These are phyloP conservation scores for Saccharum spontaneum DNA, from an alignment of 176 grass and related monocot genomes.

Conservation along the genomic window DNA sequence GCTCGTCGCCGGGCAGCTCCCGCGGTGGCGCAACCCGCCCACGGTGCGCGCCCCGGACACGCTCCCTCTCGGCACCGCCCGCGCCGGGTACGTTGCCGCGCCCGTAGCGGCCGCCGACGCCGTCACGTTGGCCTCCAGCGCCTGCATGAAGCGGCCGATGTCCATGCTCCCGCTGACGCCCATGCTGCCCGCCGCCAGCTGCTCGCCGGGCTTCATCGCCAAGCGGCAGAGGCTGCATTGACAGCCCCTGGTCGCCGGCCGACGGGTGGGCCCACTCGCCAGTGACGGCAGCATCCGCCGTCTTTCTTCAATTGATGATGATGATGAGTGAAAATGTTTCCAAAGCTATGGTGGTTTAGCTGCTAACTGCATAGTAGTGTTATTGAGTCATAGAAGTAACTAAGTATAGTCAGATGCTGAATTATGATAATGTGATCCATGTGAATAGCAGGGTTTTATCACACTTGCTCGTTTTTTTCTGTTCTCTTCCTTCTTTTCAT, in stretches of 20 bases:
- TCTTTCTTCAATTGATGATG: neutral
- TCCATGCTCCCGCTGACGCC: neutral
- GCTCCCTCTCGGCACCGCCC: constrained; percentile 20
- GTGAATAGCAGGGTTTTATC: constrained; percentile 38
- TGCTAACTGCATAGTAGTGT: constrained; percentile 49
- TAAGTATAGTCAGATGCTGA: neutral
- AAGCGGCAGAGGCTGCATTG: constrained; percentile 57
- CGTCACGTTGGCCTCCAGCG: neutral
- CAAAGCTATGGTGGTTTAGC: neutral
- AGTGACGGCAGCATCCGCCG: neutral
- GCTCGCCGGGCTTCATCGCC: constrained; percentile 28
- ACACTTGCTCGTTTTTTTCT: neutral
- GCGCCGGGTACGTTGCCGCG: neutral
- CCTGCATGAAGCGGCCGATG: constrained; percentile 43
- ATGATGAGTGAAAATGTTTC: neutral
- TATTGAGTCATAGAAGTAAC: constrained; percentile 28
- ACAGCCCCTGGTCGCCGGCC: neutral
- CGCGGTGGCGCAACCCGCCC: constrained; percentile 81
- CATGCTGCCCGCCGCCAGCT: constrained; percentile 27
- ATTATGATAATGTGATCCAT: constrained; percentile 25
- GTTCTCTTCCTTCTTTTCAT: neutral
- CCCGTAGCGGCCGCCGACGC: neutral
- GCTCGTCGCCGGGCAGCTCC: constrained; percentile 72
- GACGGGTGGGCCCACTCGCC: neutral
- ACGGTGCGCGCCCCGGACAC: constrained; percentile 57